A percentile compares a stretch with the other conserved stretches of the same genome.
These are phyloP conservation scores for Sechiopsis laciniata DNA, from an alignment of 306 rosid species.

Conservation along the genomic window DNA sequence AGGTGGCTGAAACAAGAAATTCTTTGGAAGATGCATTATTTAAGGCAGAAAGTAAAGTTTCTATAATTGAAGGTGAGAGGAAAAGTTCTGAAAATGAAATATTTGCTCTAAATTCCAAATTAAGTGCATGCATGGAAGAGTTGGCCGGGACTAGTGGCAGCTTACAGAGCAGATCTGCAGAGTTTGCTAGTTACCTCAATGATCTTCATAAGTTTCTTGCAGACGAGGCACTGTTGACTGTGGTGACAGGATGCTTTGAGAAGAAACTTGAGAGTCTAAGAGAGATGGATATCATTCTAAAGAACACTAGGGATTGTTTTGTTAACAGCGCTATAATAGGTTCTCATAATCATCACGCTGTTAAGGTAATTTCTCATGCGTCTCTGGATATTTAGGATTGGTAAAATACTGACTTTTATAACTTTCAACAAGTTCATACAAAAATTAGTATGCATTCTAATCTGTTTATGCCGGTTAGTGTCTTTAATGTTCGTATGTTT, in stretches of 20 bases:
- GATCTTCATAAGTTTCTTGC: slow-evolving; percentile 65
- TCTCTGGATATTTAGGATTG: slow-evolving; percentile 2
- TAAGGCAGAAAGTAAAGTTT: slow-evolving; percentile 56
- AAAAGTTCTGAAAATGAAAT: too few relatives aligned
- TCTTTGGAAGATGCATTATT: slow-evolving; percentile 57
- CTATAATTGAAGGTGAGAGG: slow-evolving; percentile 44
- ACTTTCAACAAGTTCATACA: neutral
- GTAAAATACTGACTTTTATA: neutral
- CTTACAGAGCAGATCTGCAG: slow-evolving; percentile 49
- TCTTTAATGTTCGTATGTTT: neutral
- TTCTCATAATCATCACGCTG: slow-evolving; percentile 33
- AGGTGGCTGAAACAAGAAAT: slow-evolving; percentile 41
- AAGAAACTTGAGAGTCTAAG: slow-evolving; percentile 53
- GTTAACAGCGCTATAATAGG: slow-evolving; percentile 38
- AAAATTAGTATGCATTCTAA: neutral
- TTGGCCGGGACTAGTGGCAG: slow-evolving; percentile 37
- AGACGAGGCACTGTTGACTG: slow-evolving; percentile 47
- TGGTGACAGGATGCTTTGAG: slow-evolving; percentile 50
- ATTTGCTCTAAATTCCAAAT: too few relatives aligned
- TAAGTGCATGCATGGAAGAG: too few relatives aligned
- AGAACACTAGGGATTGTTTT: slow-evolving; percentile 40
- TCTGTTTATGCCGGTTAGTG: too few relatives aligned
- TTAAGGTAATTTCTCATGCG: slow-evolving; percentile 45
- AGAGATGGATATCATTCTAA: slow-evolving; percentile 49
- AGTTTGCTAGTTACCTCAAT: slow-evolving; percentile 47